These are phyloP conservation scores for Lachnellula cervina DNA, from an alignment of 2,329 filamentous ascomycete species.

Conservation along the genomic window DNA sequence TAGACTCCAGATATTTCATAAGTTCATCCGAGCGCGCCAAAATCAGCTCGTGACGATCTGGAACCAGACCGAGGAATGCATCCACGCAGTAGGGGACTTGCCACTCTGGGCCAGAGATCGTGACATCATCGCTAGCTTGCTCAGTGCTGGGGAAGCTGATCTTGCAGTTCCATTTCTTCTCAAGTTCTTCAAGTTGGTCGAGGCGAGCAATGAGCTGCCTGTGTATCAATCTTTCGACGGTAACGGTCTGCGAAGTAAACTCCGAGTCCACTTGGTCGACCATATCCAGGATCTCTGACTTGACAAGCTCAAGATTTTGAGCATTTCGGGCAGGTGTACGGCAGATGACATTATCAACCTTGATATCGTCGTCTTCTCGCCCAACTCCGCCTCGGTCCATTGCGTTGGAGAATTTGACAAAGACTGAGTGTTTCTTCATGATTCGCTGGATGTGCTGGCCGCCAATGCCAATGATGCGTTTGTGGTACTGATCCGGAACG, in stretches of 20 bases:
- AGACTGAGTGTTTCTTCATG: conserved; percentile 99
- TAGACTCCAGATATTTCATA: conserved; percentile 74
- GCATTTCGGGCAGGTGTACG: conserved; percentile 95
- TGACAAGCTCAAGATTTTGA: conserved; percentile 92
- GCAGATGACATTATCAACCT: conserved; percentile 98
- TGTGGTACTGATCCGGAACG: conserved; percentile 98
- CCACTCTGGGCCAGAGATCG: conserved; percentile 93
- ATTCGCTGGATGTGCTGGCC: conserved; percentile 98
- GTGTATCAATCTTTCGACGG: conserved; percentile 91
- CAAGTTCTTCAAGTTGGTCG: conserved; percentile 83
- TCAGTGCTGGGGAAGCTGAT: conserved; percentile 97
- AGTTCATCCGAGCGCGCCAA: conserved; percentile 72
- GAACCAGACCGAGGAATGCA: conserved; percentile 95
- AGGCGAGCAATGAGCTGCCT: conserved; percentile 87
- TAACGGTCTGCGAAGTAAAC: conserved; percentile 89
- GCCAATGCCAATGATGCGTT: conserved; percentile 97
- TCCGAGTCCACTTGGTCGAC: conserved; percentile 84
- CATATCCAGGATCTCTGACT: conserved; percentile 99
- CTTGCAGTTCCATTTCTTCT: conserved; percentile 99
- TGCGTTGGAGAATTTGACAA: conserved; percentile 98
- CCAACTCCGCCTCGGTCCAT: conserved; percentile 92
- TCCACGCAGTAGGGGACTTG: conserved; percentile 97
- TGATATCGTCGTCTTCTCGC: conserved; percentile 95
- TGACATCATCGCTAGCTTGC: conserved; percentile 92
- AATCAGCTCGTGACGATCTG: conserved; percentile 88